Conservation (phyloP, 2,329 filamentous ascomycete species). For the Fusarium buharicum region DNA sequence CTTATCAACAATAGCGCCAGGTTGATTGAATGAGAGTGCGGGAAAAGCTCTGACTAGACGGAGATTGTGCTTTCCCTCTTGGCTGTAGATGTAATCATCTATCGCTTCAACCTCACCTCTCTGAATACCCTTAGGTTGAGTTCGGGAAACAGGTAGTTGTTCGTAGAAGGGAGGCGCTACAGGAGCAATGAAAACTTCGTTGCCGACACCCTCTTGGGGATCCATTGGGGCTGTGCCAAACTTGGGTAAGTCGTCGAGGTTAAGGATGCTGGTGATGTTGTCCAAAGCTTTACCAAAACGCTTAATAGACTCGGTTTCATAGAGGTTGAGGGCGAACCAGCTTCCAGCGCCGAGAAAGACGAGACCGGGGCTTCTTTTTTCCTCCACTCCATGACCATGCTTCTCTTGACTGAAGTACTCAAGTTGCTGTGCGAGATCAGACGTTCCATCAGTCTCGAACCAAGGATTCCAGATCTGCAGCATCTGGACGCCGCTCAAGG, state of each 20-base stretch:
- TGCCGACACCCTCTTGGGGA: constrained; percentile 42
- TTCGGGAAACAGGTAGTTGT: constrained; percentile 25
- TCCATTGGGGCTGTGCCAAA: constrained; percentile 41
- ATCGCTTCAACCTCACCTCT: constrained; percentile 43
- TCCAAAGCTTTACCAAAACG: constrained; percentile 36
- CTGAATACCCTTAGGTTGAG: constrained; percentile 34
- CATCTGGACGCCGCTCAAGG: constrained; percentile 57
- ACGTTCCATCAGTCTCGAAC: constrained; percentile 57
- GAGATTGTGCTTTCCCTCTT: constrained; percentile 30
- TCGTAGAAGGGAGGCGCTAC: constrained; percentile 41
- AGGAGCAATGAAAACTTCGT: constrained; percentile 47
- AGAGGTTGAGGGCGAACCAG: constrained; percentile 38
- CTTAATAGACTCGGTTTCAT: constrained; percentile 18
- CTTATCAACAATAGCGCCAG: constrained; percentile 38
- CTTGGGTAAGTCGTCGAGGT: constrained; percentile 31
- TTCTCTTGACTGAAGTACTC: constrained; percentile 37
- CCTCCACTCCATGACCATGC: constrained; percentile 18
- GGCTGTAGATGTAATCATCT: constrained; percentile 26
- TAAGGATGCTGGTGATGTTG: constrained; percentile 41
- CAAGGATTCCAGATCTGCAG: constrained; percentile 72
- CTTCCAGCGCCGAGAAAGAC: constrained; percentile 43
- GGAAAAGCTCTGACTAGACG: constrained; percentile 37
- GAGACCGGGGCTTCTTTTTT: constrained; percentile 38
- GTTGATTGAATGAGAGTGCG: constrained; percentile 33
- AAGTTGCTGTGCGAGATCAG: constrained; percentile 38